phyloP scores from a whole-genome alignment of 192 early-diverging fungal species.

The Entomortierella chlamydospora region DNA sequence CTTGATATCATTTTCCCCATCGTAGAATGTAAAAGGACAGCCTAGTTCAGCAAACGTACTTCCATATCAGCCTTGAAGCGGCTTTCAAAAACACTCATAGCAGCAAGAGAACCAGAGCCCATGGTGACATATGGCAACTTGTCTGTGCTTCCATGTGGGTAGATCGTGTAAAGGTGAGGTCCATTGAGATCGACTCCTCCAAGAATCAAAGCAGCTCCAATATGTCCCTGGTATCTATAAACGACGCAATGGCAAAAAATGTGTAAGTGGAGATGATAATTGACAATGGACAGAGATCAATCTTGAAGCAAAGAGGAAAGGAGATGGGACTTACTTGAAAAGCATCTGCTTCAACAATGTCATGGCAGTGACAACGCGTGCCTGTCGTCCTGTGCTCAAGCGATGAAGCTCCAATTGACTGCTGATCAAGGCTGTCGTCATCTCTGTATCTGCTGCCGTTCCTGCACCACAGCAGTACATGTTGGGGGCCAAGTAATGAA shows the following conservation, averaged over 20 bases:
- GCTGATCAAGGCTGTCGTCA: slow-evolving; percentile 91
- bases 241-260: neutral
- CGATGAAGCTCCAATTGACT: slow-evolving; percentile 96
- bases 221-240: slow-evolving; percentile 91
- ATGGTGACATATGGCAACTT: slow-evolving; percentile 97
- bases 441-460: slow-evolving; percentile 99
- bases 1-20: too few relatives aligned
- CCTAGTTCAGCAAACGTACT: slow-evolving; percentile 56
- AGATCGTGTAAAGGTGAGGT: slow-evolving; percentile 90
- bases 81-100: slow-evolving; percentile 96
- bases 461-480: slow-evolving; percentile 99
- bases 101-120: slow-evolving; percentile 95
- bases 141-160: slow-evolving; percentile 96
- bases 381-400: slow-evolving; percentile 87
- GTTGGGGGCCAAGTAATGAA: slow-evolving; percentile 97
- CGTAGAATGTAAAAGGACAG: too few relatives aligned
- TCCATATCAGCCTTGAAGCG: slow-evolving; percentile 83
- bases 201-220: slow-evolving; percentile 93
- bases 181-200: slow-evolving; percentile 94
- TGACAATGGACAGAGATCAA: too few relatives aligned
- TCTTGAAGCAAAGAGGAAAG: neutral
- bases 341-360: slow-evolving; percentile 98
- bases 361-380: slow-evolving; percentile 93
- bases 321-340: slow-evolving; percentile 69
- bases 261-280: too few relatives aligned